phyloP scores from a whole-genome alignment of 106 monocot genomes.

The Dendrobium chrysotoxum region DNA sequence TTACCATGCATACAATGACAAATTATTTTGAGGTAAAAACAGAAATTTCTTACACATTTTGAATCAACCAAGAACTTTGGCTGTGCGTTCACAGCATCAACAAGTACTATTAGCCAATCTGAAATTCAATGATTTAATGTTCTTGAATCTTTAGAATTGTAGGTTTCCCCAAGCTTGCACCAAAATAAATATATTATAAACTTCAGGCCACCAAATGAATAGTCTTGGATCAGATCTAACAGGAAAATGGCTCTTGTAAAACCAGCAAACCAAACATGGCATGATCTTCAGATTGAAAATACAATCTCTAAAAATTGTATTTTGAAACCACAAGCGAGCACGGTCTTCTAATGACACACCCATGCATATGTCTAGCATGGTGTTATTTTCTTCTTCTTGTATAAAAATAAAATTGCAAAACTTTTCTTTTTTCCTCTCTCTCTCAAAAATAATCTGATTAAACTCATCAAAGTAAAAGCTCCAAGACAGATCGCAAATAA shows the following conservation, averaged over 20 bases:
- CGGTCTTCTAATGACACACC: background rate
- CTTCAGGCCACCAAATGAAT: background rate
- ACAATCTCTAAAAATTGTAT: background rate
- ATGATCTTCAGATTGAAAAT: background rate
- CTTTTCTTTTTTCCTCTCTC: background rate
- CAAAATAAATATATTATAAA: background rate
- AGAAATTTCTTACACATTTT: background rate
- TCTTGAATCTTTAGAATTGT: background rate
- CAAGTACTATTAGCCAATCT: background rate
- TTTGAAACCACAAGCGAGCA: background rate
- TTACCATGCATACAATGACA: background rate
- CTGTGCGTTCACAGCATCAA: background rate
- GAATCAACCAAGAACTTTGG: background rate
- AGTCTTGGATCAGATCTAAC: background rate
- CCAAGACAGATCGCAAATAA: background rate
- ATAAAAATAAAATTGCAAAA: background rate
- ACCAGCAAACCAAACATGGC: no score
- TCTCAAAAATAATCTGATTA: background rate
- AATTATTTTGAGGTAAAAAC: background rate
- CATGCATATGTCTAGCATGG: background rate
- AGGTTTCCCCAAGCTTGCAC: background rate
- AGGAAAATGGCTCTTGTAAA: background rate
- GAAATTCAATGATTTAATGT: background rate
- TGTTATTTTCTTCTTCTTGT: background rate
- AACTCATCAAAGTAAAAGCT: background rate